Evolutionary conservation across 805 yeast species (phyloP), one percentile per base, ranked within the genome.

Genomic region (Ogataea methylovora): DNA sequence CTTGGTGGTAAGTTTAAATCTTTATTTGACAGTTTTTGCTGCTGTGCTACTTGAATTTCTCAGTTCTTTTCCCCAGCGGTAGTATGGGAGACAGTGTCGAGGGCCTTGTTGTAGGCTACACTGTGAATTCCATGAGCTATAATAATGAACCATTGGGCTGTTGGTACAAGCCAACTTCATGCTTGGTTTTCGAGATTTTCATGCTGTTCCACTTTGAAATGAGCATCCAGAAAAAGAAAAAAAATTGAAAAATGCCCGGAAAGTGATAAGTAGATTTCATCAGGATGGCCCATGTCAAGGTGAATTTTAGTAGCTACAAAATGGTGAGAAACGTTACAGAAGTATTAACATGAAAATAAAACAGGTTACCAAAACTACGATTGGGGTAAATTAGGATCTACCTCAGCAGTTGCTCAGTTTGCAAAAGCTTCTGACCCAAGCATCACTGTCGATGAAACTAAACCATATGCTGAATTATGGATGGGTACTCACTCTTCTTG

Each of bases 401-500:
- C 74, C 6, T 84, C 95, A 14, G 82, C 94, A 7, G 98, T 88
- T 33, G 98, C 98, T 4, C 79, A 71, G 54, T 90, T 77, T 55
- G 94, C 95, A 29, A 68, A 79, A 25, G 65, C 68, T 33, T 76
- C 94, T 29, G 79, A 83, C 58, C 72, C 84, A 3, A 45, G 55
- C 8, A 65, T 84, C 35, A 52, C 51, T 14, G 71, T 87, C 36
- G 85, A 83, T 44, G 88, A 81, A 49, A 34, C 67, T 25, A 75
- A 78, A 52, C 97, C 98, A 9, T 92, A 92, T 54, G 98, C 98
- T 13, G 98, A 92, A 60, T 68, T 92, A 46, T 92, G 98, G 98
- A 92, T 92, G 98, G 98, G 98, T 26, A 87, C 97, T 18, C 98
- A 92, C 56, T 90, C 94, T 34, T 83, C 83, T 30, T 87, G 83